These are phyloP conservation scores for Geotrichum ghanense DNA, from an alignment of 805 yeast species.

Conservation along the genomic window DNA sequence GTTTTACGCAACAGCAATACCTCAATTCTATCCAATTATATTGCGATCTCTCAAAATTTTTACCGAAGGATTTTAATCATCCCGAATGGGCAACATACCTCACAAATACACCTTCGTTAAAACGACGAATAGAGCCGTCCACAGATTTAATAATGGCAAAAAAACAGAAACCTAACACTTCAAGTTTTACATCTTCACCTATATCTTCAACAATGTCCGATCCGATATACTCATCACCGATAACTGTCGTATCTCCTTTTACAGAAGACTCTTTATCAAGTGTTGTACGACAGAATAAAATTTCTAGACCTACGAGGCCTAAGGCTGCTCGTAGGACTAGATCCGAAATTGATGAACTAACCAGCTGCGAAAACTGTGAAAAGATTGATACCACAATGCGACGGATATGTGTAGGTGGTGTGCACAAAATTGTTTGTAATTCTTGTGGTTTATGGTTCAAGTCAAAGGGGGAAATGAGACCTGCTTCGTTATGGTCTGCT, in stretches of 20 bases:
- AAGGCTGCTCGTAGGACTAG: not conserved
- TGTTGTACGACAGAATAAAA: not conserved
- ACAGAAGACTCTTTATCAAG: not conserved
- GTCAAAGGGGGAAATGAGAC: conserved; percentile 16
- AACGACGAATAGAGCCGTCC: not conserved
- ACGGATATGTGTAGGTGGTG: not conserved
- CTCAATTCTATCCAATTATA: not conserved
- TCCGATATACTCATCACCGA: not conserved
- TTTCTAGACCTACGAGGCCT: not conserved
- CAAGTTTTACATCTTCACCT: not conserved
- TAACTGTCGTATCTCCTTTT: not conserved
- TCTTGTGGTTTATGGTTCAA: conserved; percentile 20
- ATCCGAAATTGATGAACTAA: not conserved
- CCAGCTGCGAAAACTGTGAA: not conserved
- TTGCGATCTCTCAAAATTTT: not conserved
- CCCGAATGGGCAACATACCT: not conserved
- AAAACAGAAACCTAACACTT: not conserved
- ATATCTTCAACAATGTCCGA: not conserved
- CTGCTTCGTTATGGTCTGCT: conserved; percentile 13
- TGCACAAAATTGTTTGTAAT: conserved; percentile 13
- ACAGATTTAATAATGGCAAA: not conserved
- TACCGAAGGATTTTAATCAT: not conserved
- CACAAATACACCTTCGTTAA: not conserved
- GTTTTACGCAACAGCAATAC: not conserved
- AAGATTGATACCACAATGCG: not conserved